Evolutionary conservation across 2,329 filamentous ascomycete species (phyloP), one percentile per base, ranked within the genome.

Genomic region (Apiospora phragmitis): DNA sequence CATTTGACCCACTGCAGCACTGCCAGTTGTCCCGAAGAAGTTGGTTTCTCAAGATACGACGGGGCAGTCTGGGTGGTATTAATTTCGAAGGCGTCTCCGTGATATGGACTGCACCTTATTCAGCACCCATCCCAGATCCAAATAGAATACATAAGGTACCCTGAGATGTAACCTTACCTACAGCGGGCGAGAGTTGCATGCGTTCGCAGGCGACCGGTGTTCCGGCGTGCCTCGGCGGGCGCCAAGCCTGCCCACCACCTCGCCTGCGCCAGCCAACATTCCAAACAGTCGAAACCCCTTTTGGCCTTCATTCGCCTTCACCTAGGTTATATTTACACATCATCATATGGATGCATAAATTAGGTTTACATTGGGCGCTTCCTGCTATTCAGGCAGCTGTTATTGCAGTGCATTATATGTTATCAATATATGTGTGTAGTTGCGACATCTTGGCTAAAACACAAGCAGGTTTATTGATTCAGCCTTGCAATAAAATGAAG

Each of bases 251-350:
- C 51, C 51, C 51, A 59, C 51, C 51, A 35, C 18, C 32, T 62
- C 55, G 55, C 55, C 32, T 62, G 32, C n/a, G 26, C 51, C 18
- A 55, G 18, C 55, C 35, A 62, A 14, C 55, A 38, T 38, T 38
- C n/a, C n/a, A n/a, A 62, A 62, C 55, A n/a, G 32, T 62, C 32
- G 32, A 38, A 38, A 38, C 55, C 55, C 32, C 16, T 62, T 62
- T 62, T 62, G 32, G 32, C 55, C 55, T 11, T 62, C 21, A 9
- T 55, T 55, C 14, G 26, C 24, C 12, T 62, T 38, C 18, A 62
- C 55, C 55, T 62, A 62, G 14, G n/a, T 62, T 62, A 62, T 24
- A 38, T 62, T 62, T 62, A 62, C 55, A 38, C 32, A 62, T 38
- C 32, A 21, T 12, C 55, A 38, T 32, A 24, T 38, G 18, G 18